Evolutionary conservation across 2,329 filamentous ascomycete species (phyloP), one percentile per base, ranked within the genome.

Genomic region (Penicillium olsonii): DNA sequence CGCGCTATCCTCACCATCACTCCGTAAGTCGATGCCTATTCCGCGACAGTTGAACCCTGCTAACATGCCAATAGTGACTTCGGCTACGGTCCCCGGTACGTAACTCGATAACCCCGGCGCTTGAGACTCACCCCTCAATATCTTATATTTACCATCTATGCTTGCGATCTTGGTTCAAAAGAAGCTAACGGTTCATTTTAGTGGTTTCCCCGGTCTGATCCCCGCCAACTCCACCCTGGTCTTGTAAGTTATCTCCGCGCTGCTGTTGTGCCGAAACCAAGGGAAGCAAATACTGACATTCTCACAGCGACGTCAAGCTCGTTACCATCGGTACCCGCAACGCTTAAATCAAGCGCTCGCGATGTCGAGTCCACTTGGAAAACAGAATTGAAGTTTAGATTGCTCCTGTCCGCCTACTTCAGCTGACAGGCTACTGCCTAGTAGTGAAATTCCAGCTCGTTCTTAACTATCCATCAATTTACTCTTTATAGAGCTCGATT

Each of bases 1-100:
- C 92, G 89, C 78, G 86, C 90, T 45, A 88, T 84, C 43, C 80
- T 99, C 57, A 87, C 85, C 60, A 96, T 97, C 68, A 82, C 85
- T 56, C 79, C 82, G 87, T 91, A 80, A 71, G 81, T 66, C 20
- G 35, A 52, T 47, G 18, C 33, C 43, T 24, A 44, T 10, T 10
- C 22, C 24, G 19, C 14, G 5, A 5, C 9, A 24, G 24, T 14
- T 31, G 41, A 47, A 47, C 22, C 34, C 44, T 42, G 33, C 51
- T 55, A 39, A 59, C 47, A 41, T 41, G 48, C 2, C 42, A 5
- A 18, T 34, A 73, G 70, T 43, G 68, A 71, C 50, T 73, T 59
- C 52, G 74, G 64, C 46, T 76, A 76, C 51, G 73, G 73, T 29
- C 29, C 59, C 12, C 53, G 62, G 72, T 75, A 70, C 50, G 71